Conservation (phyloP, 176 grass and related monocot species). For the Triticum turgidum region DNA sequence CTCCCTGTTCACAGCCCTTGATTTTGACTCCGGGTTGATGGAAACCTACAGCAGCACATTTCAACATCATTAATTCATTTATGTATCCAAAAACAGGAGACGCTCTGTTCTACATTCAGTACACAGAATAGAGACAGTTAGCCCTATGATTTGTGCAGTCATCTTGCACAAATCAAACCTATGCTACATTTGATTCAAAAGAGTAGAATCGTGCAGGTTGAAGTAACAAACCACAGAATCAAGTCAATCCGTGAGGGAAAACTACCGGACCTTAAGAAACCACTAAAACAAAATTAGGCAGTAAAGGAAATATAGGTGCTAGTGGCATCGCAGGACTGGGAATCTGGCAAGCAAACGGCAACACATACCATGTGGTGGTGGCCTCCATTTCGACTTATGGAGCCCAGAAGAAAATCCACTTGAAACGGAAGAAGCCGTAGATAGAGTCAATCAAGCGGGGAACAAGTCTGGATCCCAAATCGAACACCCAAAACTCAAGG, state of each 20-base stretch:
- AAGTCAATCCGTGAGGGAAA: background rate
- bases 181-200: background rate
- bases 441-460: background rate
- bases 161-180: background rate
- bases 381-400: background rate
- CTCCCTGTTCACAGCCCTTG: conserved; percentile 55
- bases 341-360: background rate
- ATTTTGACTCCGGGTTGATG: conserved; percentile 78
- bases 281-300: background rate
- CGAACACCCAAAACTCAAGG: background rate
- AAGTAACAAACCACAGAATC: no score
- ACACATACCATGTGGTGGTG: background rate
- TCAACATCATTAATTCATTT: background rate
- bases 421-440: background rate
- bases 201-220: background rate
- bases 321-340: background rate
- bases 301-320: background rate
- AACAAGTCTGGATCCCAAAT: background rate
- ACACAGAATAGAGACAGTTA: background rate
- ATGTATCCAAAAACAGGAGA: background rate
- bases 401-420: background rate
- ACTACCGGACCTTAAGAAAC: background rate
- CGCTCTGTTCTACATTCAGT: background rate
- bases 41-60: conserved; percentile 40
- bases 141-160: background rate